Percentiles rank a stretch among this genome's conserved stretches.
Conservation (phyloP, 2,329 filamentous ascomycete species). For the Hymenoscyphus fructigenus region DNA sequence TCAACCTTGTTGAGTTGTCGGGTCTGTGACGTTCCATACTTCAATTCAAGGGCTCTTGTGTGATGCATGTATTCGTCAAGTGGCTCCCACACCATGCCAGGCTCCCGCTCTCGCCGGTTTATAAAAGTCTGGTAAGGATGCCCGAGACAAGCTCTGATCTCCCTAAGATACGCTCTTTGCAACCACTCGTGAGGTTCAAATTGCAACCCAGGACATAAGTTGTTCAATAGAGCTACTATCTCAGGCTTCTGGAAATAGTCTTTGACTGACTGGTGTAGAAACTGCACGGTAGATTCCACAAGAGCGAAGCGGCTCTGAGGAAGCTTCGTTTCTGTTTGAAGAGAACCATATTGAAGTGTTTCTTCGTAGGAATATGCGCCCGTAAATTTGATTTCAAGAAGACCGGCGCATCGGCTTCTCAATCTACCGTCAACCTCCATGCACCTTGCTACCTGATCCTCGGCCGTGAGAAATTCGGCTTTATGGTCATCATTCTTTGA, state of each 20-base stretch:
- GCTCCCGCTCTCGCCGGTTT: background rate
- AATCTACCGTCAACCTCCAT: background rate
- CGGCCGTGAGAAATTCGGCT: background rate
- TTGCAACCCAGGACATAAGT: background rate
- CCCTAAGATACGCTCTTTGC: background rate
- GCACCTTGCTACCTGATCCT: background rate
- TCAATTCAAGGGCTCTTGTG: background rate
- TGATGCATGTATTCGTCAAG: background rate
- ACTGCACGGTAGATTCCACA: background rate
- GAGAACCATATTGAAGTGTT: background rate
- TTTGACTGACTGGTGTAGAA: background rate
- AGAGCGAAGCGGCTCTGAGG: background rate
- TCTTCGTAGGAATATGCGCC: background rate
- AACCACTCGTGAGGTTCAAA: background rate
- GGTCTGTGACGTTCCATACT: background rate
- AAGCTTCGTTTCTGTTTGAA: background rate
- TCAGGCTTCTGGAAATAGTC: background rate
- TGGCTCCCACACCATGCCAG: background rate
- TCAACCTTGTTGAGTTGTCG: background rate
- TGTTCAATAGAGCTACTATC: background rate
- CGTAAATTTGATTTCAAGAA: background rate
- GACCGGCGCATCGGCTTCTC: conserved; percentile 1
- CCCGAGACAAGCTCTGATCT: background rate
- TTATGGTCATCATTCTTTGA: background rate
- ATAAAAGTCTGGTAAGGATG: background rate